Evolutionary conservation across 2,329 filamentous ascomycete genomes (phyloP).

Genomic region (Metarhizium guizhouense): DNA sequence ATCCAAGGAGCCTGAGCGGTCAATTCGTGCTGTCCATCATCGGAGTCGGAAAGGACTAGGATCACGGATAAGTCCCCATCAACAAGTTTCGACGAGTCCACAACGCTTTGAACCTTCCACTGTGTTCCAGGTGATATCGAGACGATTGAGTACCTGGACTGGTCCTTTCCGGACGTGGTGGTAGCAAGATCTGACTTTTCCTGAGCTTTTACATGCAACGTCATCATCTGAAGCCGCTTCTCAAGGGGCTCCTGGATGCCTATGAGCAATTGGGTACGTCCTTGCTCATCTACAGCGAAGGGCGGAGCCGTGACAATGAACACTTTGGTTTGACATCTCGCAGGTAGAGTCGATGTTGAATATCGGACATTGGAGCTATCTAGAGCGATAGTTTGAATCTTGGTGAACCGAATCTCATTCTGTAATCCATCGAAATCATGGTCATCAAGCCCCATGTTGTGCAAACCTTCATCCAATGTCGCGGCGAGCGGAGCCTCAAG

Average conservation of each 20-base stretch:
- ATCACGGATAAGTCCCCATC: conserved; percentile 62
- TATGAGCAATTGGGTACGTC: conserved; percentile 49
- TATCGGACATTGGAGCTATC: conserved; percentile 54
- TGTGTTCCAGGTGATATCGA: conserved; percentile 34
- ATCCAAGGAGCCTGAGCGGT: conserved; percentile 72
- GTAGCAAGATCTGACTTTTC: conserved; percentile 19
- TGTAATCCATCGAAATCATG: conserved; percentile 62
- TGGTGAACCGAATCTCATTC: conserved; percentile 63
- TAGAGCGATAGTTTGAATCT: conserved; percentile 58
- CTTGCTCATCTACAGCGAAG: conserved; percentile 43
- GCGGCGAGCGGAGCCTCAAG: conserved; percentile 61
- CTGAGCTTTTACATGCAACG: conserved; percentile 45
- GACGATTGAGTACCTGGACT: conserved; percentile 13
- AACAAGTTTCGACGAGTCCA: conserved; percentile 62
- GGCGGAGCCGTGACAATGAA: conserved; percentile 57
- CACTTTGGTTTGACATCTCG: conserved; percentile 48
- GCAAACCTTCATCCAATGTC: conserved; percentile 62
- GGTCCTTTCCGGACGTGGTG: conserved; percentile 13
- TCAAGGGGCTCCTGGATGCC: conserved; percentile 63
- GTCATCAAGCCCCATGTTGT: conserved; percentile 64
- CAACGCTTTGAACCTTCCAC: conserved; percentile 55
- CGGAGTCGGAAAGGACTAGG: conserved; percentile 58
- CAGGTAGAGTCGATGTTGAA: conserved; percentile 44
- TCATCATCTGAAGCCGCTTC: conserved; percentile 58
- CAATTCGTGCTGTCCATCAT: conserved; percentile 54